Conservation (phyloP, 2,329 filamentous ascomycete genomes). For the Amauroascus niger region DNA sequence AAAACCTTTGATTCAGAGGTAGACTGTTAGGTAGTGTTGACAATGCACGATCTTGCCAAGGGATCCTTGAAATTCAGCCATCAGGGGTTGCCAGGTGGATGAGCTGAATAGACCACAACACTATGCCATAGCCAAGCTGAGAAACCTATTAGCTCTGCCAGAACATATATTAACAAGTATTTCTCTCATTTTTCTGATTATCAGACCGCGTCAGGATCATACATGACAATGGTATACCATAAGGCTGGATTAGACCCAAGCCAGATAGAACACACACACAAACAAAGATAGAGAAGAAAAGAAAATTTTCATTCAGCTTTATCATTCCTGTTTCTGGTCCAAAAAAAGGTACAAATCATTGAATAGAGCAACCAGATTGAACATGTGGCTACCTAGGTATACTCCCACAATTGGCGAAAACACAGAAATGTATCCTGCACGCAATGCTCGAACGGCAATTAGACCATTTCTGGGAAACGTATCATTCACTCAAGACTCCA, state of each 20-base stretch:
- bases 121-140: no score
- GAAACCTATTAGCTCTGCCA: no score
- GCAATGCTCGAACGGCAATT: background rate
- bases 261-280: background rate
- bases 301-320: background rate
- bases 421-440: background rate
- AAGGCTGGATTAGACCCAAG: background rate
- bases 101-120: no score
- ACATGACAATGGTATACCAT: background rate
- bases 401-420: background rate
- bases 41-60: no score
- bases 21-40: background rate
- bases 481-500: background rate
- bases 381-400: conserved; percentile 8
- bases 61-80: no score
- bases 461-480: background rate
- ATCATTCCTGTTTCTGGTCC: conserved; percentile 1
- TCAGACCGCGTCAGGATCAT: background rate
- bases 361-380: conserved; percentile 9
- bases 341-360: conserved; percentile 7
- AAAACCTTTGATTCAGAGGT: background rate
- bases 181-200: background rate
- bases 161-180: background rate
- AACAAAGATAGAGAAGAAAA: background rate
- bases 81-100: no score